Evolutionary conservation across 2,329 filamentous ascomycete genomes (phyloP), one percentile per base, ranked within the genome.

Genomic region (Coniochaeta sp.): DNA sequence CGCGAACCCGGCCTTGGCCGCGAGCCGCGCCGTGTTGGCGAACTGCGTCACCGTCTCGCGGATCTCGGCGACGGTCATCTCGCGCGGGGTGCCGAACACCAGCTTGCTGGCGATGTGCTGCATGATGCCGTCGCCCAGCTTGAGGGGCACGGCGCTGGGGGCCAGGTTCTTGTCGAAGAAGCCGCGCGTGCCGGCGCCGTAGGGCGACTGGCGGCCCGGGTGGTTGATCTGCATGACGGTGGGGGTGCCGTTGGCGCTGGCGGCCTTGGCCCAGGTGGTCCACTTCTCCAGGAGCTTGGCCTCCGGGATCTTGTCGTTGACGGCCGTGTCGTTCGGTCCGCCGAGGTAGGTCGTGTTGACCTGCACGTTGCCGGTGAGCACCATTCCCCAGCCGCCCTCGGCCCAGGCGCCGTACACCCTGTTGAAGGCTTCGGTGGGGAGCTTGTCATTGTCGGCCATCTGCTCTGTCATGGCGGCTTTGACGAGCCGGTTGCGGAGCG

Each of bases 211-310:
- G 0, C 85, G 76, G 14, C 87, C 86, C 0, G 86, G 84, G 68
- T 89, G 86, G 61, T 77, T 81, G 61, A 89, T 75, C 68, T 89
- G 86, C 3, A 75, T 81, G 14, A 88, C 72, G n/a, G 85, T 75
- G 16, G 88, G 73, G 55, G 75, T 80, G 58, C 74, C 75, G 30
- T 36, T 26, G 34, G n/a, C 16, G 38, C 84, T 87, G 17, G 74
- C 85, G 0, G 73, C 75, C 32, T 83, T 79, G 60, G 67, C 68
- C 67, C 75, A 79, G 9, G 63, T 60, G 58, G 69, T 75, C 72
- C 76, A 82, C 1, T 71, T 64, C 3, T 69, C 67, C 2, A 76
- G 59, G 14, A 72, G 64, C 36, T 67, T 63, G 10, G 65, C 65
- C 17, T 65, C 62, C 14, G 68, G 65, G 12, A 74, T 64, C 3